Conservation (phyloP, 176 grass and related monocot genomes). For the Saccharum officinarum region DNA sequence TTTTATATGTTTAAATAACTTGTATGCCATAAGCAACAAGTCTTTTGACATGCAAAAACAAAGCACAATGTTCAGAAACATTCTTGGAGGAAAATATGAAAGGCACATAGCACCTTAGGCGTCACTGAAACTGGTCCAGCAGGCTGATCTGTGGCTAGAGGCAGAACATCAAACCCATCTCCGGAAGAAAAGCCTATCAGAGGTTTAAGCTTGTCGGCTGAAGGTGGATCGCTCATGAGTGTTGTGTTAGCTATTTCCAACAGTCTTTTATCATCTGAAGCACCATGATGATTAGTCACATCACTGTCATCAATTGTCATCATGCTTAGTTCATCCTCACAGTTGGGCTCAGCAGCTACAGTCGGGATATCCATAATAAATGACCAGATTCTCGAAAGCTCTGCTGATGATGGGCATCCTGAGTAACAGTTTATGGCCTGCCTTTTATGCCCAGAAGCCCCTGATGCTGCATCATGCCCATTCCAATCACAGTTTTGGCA, state of each 20-base stretch:
- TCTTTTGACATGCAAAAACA: constrained; percentile 11
- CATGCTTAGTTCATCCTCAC: constrained; percentile 71
- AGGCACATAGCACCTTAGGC: constrained; percentile 42
- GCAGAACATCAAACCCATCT: constrained; percentile 32
- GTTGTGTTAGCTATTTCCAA: constrained; percentile 44
- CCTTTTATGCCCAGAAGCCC: constrained; percentile 66
- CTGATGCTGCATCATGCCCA: constrained; percentile 55
- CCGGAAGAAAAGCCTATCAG: constrained; percentile 48
- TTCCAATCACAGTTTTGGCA: constrained; percentile 91
- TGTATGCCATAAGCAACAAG: background rate
- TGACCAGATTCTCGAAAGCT: constrained; percentile 82
- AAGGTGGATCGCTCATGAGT: constrained; percentile 42
- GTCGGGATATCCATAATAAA: constrained; percentile 63
- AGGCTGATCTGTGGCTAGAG: constrained; percentile 35
- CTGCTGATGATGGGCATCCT: constrained; percentile 75
- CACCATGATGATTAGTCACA: constrained; percentile 29
- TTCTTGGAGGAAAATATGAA: background rate
- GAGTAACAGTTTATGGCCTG: constrained; percentile 88
- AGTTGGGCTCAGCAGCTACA: constrained; percentile 59
- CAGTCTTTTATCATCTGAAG: constrained; percentile 40
- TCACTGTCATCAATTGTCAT: constrained; percentile 76
- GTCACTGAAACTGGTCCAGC: constrained; percentile 27
- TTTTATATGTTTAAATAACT: background rate
- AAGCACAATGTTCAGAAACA: constrained; percentile 12
- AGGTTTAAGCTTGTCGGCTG: constrained; percentile 32